Conservation (phyloP, 2,329 filamentous ascomycete species). For the Paecilomyces niveus region DNA sequence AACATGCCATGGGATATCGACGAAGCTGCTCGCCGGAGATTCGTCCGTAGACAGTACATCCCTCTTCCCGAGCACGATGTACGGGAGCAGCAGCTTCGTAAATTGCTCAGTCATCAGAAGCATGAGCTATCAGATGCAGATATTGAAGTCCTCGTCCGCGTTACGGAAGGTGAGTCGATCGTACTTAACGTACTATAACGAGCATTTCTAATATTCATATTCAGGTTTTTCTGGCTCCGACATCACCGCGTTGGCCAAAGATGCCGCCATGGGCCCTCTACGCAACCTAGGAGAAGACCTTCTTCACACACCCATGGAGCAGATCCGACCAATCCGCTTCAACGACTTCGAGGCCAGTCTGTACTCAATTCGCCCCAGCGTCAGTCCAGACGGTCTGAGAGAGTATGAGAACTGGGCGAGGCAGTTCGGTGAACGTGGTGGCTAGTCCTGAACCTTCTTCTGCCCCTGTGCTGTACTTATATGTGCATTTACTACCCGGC, state of each 20-base stretch:
- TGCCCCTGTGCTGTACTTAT: not conserved
- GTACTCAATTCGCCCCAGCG: conserved; percentile 77
- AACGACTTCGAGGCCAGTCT: conserved; percentile 80
- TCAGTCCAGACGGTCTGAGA: conserved; percentile 75
- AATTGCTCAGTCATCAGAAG: conserved; percentile 78
- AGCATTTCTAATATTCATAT: not conserved
- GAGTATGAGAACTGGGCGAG: conserved; percentile 91
- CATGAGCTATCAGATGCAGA: conserved; percentile 67
- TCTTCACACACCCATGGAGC: conserved; percentile 84
- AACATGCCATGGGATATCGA: conserved; percentile 98
- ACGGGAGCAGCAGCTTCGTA: conserved; percentile 69
- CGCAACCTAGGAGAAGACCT: conserved; percentile 84
- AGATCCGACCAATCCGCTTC: conserved; percentile 81
- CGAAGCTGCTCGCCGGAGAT: conserved; percentile 82
- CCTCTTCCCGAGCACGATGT: conserved; percentile 82
- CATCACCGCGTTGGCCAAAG: conserved; percentile 92
- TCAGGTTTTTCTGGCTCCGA: conserved; percentile 95
- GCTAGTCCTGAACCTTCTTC: conserved; percentile 38
- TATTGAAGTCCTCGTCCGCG: conserved; percentile 62
- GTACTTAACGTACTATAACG: not conserved
- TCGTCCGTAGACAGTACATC: conserved; percentile 92
- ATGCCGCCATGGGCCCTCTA: conserved; percentile 94
- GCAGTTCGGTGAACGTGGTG: conserved; percentile 87
- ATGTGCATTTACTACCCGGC: not conserved
- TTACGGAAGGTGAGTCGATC: conserved; percentile 68